Evolutionary conservation across 1,139 yeast genomes (phyloP).

Genomic region (Suhomyces kunorum): DNA sequence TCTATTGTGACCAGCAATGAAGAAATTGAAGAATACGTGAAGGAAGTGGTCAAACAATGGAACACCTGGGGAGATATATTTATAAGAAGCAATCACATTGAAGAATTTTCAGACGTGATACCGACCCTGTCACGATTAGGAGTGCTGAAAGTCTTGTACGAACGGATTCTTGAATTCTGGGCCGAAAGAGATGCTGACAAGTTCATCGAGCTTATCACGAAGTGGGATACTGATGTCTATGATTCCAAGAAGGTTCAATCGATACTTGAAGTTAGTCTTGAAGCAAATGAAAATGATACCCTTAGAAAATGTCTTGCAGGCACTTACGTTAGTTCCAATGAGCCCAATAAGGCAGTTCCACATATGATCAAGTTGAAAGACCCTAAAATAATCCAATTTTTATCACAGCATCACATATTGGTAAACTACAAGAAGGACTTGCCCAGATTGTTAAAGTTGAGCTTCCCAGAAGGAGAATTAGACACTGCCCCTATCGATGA

Average conservation of each 20-base stretch:
- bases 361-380: conserved; percentile 63
- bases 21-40: conserved; percentile 32
- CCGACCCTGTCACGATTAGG: conserved; percentile 38
- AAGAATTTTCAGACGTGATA: conserved; percentile 50
- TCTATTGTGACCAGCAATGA: conserved; percentile 18
- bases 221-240: conserved; percentile 65
- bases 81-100: conserved; percentile 49
- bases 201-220: conserved; percentile 43
- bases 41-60: conserved; percentile 58
- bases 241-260: conserved; percentile 48
- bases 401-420: conserved; percentile 63
- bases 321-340: conserved; percentile 57
- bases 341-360: conserved; percentile 62
- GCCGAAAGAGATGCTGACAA: conserved; percentile 34
- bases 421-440: conserved; percentile 49
- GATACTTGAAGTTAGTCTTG: conserved; percentile 44
- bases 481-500: conserved; percentile 43
- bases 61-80: conserved; percentile 61
- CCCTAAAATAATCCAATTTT: conserved; percentile 53
- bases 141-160: conserved; percentile 47
- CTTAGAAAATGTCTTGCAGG: conserved; percentile 56
- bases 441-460: conserved; percentile 54
- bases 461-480: conserved; percentile 35
- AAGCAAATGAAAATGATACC: conserved; percentile 17
- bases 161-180: conserved; percentile 53